Conservation (phyloP, 1,139 yeast genomes). For the Meyerozyma athensensis region DNA sequence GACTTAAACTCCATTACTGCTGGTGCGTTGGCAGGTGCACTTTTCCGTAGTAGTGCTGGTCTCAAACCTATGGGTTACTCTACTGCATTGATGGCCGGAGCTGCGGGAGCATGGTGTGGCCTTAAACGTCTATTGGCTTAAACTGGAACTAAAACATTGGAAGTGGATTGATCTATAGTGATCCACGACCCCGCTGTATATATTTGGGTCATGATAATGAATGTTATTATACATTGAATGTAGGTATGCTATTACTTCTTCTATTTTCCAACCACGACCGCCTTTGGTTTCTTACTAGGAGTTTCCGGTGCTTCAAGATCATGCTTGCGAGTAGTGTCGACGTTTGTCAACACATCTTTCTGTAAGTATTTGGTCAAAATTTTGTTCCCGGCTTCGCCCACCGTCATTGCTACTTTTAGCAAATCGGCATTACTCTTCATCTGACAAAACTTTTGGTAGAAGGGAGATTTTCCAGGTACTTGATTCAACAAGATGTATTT, state of each 20-base stretch:
- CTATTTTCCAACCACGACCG: not conserved
- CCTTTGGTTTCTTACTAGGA: not conserved
- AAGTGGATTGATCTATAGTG: too few species aligned
- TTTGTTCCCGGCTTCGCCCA: constrained; percentile 25
- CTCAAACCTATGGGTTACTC: constrained; percentile 83
- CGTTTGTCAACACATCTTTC: constrained; percentile 19
- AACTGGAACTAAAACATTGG: constrained; percentile 1
- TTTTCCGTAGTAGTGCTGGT: constrained; percentile 85
- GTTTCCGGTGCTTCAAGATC: not conserved
- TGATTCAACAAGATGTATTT: constrained; percentile 76
- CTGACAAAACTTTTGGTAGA: constrained; percentile 54
- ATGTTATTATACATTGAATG: not conserved
- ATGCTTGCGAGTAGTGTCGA: not conserved
- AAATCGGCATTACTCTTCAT: constrained; percentile 55
- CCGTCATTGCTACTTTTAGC: constrained; percentile 19
- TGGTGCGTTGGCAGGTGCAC: constrained; percentile 90
- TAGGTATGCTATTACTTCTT: not conserved
- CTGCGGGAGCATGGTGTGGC: constrained; percentile 93
- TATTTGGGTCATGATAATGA: constrained; percentile 6
- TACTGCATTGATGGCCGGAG: constrained; percentile 79
- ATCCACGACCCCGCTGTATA: constrained; percentile 9
- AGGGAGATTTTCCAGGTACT: constrained; percentile 70
- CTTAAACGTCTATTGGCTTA: constrained; percentile 48
- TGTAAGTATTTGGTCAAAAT: constrained; percentile 33
- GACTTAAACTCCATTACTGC: constrained; percentile 77